Conservation (phyloP, 176 grass and related monocot genomes). For the Microstegium vimineum region DNA sequence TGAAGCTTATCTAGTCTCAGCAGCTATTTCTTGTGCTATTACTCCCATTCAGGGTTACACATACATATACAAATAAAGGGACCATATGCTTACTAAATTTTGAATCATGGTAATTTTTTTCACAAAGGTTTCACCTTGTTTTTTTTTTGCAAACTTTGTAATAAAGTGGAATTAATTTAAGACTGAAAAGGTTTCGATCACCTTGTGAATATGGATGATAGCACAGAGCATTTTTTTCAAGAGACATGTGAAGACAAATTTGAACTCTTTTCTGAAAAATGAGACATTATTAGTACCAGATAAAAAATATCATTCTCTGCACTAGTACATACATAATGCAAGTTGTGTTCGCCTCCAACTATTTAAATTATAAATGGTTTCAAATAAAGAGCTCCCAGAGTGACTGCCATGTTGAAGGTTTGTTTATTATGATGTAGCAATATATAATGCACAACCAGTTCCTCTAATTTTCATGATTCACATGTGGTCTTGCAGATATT, state of each 20-base stretch:
- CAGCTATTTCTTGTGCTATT: not conserved
- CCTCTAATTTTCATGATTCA: no score
- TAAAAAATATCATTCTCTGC: no score
- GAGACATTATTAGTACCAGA: no score
- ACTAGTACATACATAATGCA: not conserved
- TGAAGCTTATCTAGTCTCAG: not conserved
- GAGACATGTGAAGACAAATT: no score
- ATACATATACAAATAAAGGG: not conserved
- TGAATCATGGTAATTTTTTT: not conserved
- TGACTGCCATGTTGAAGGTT: not conserved
- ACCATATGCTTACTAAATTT: no score
- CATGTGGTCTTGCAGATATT: no score
- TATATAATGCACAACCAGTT: no score
- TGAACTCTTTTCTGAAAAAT: no score
- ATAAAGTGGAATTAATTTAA: no score
- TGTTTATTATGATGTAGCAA: no score
- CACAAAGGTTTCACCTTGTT: not conserved
- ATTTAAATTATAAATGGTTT: not conserved
- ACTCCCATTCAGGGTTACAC: not conserved
- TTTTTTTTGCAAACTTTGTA: no score
- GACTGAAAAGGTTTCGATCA: no score
- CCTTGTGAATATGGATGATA: not conserved
- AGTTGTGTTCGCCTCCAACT: not conserved
- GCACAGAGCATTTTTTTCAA: not conserved
- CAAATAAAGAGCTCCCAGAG: not conserved